phyloP scores from a whole-genome alignment of 495 filamentous ascomycete species.

The Paragyromitra xinjiangensis region DNA sequence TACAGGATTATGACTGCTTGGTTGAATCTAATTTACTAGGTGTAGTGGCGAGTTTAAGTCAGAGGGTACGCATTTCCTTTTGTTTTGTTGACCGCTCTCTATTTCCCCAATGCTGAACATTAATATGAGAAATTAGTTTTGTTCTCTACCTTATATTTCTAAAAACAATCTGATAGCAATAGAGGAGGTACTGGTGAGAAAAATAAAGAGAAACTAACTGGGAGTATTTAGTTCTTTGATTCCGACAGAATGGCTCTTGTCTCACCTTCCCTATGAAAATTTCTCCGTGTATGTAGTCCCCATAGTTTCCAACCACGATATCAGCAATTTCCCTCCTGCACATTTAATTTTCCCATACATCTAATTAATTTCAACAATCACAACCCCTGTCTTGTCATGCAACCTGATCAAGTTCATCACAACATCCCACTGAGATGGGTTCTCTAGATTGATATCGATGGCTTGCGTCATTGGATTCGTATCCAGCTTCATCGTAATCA shows the following conservation, averaged over 20 bases:
- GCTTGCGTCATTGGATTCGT: background rate
- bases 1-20: background rate
- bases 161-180: background rate
- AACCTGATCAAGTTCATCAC: constrained; percentile 10
- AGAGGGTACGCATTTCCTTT: background rate
- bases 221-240: background rate
- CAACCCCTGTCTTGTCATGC: constrained; percentile 12
- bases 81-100: background rate
- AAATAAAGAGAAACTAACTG: background rate
- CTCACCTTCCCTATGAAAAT: background rate
- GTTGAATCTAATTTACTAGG: background rate
- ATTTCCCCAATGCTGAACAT: background rate
- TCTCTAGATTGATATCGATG: constrained; percentile 7
- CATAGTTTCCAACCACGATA: background rate
- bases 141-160: background rate
- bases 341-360: background rate
- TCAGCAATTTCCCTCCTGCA: background rate
- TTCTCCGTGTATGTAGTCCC: background rate
- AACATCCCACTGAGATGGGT: constrained; percentile 6
- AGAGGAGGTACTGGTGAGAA: background rate
- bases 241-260: background rate
- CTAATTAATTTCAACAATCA: constrained; percentile 25
- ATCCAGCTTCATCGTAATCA: constrained; percentile 3
- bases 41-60: background rate
- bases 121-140: background rate